Conservation (phyloP, 345 rosid genomes). For the Aurinia saxatilis region DNA sequence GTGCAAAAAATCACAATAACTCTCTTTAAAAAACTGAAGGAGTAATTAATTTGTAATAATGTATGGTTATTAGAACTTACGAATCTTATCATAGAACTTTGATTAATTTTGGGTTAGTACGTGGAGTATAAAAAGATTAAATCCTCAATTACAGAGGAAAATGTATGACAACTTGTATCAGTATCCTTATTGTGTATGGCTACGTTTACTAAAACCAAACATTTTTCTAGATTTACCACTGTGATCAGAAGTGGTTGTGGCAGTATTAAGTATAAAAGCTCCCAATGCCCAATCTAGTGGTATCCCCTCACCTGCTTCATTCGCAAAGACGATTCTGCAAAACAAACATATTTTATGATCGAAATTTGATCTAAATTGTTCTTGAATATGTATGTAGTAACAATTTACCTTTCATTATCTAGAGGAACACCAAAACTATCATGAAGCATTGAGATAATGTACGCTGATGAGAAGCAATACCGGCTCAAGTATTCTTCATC, state of each 20-base stretch:
- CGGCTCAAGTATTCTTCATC: slow-evolving; percentile 49
- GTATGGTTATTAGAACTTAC: too few relatives aligned
- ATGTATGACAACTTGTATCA: neutral
- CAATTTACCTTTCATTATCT: slow-evolving; percentile 48
- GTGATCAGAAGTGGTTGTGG: slow-evolving; percentile 1
- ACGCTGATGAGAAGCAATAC: slow-evolving; percentile 89
- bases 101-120: too few relatives aligned
- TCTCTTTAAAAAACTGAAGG: too few relatives aligned
- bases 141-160: too few relatives aligned
- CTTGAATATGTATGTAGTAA: too few relatives aligned
- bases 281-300: slow-evolving; percentile 87
- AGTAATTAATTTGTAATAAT: too few relatives aligned
- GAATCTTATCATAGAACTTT: too few relatives aligned
- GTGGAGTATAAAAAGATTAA: too few relatives aligned
- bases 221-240: neutral
- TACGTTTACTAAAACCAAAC: neutral
- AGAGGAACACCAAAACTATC: slow-evolving; percentile 74
- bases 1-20: too few relatives aligned
- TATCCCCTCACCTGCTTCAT: slow-evolving; percentile 37
- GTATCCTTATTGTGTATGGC: neutral
- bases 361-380: too few relatives aligned
- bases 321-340: slow-evolving; percentile 50
- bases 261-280: slow-evolving; percentile 62
- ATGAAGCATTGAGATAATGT: slow-evolving; percentile 73
- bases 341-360: neutral